Percentiles rank a stretch among this genome's conserved stretches.
phyloP scores from a whole-genome alignment of 805 yeast species.

The Lipomyces sp. region DNA sequence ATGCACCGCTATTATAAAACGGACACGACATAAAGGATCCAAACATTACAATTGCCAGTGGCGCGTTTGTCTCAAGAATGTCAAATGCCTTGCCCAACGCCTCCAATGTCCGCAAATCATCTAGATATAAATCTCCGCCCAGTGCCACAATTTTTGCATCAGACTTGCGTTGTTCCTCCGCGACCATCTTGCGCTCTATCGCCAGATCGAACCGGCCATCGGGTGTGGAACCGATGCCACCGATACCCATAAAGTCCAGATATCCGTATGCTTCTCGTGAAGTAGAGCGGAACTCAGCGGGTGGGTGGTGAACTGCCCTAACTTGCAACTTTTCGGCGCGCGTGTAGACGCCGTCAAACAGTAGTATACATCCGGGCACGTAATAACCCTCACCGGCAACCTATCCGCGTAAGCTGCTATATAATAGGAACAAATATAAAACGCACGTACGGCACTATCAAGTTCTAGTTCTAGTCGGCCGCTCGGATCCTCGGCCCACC shows the following conservation, averaged over 20 bases:
- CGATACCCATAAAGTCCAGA: conserved; percentile 66
- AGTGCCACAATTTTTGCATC: conserved; percentile 65
- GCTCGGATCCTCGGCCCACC: conserved; percentile 78
- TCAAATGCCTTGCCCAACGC: conserved; percentile 68
- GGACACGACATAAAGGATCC: conserved; percentile 82
- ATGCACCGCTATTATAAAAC: conserved; percentile 60
- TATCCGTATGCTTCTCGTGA: conserved; percentile 77
- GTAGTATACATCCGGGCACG: conserved; percentile 73
- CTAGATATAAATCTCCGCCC: conserved; percentile 76
- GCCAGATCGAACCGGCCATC: conserved; percentile 64
- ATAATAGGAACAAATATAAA: neutral
- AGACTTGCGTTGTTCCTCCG: conserved; percentile 60
- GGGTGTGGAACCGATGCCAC: conserved; percentile 43
- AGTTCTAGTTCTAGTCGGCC: conserved; percentile 71
- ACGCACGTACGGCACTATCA: conserved; percentile 52
- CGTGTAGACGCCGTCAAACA: conserved; percentile 85
- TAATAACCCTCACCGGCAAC: conserved; percentile 68
- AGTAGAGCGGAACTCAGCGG: conserved; percentile 72
- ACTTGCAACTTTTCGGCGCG: conserved; percentile 66
- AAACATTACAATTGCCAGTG: conserved; percentile 71
- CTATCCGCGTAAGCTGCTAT: conserved; percentile 29
- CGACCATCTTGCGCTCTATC: conserved; percentile 58
- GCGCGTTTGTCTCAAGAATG: conserved; percentile 60
- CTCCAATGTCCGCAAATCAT: conserved; percentile 61
- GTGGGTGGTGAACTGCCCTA: conserved; percentile 81